These are phyloP conservation scores for Cynara cardunculus DNA, from an alignment of 129 eudicot species.

Conservation along the genomic window DNA sequence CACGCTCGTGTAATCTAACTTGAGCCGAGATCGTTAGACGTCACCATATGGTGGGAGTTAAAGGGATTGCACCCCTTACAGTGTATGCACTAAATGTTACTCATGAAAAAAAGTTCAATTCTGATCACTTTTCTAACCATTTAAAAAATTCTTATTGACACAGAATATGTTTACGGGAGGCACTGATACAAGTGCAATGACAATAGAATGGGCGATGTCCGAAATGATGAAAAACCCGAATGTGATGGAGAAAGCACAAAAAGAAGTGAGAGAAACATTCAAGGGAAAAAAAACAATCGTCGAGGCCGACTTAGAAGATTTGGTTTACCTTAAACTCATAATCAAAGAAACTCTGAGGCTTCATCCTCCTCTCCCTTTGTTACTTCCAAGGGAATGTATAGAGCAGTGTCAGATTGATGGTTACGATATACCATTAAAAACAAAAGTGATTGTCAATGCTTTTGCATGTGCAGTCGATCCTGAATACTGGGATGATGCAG, in stretches of 20 bases:
- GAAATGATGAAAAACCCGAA: conserved; percentile 17
- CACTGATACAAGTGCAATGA: conserved; percentile 8
- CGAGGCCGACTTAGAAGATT: not conserved
- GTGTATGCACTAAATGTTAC: not conserved
- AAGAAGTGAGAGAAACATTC: conserved; percentile 5
- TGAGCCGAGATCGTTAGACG: not conserved
- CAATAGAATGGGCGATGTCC: conserved; percentile 7
- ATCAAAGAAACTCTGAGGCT: conserved; percentile 12
- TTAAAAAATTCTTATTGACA: not conserved
- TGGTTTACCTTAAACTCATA: not conserved
- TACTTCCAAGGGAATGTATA: conserved; percentile 27
- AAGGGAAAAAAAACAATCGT: conserved; percentile 1
- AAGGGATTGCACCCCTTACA: too few relatives aligned
- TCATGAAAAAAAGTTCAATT: not conserved
- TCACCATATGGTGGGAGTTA: not conserved
- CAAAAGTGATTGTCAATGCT: conserved; percentile 18
- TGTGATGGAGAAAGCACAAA: conserved; percentile 19
- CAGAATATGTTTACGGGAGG: conserved; percentile 19
- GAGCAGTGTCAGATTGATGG: conserved; percentile 20
- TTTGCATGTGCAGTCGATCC: conserved; percentile 24
- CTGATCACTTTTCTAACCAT: not conserved
- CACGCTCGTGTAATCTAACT: too few relatives aligned
- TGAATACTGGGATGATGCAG: conserved; percentile 12
- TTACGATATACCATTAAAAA: conserved; percentile 17
- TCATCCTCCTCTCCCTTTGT: conserved; percentile 4